A percentile compares a stretch with the other conserved stretches of the same genome.
phyloP scores from a whole-genome alignment of 225 moss, liverwort and hornwort genomes.

The Marchantia paleacea region DNA sequence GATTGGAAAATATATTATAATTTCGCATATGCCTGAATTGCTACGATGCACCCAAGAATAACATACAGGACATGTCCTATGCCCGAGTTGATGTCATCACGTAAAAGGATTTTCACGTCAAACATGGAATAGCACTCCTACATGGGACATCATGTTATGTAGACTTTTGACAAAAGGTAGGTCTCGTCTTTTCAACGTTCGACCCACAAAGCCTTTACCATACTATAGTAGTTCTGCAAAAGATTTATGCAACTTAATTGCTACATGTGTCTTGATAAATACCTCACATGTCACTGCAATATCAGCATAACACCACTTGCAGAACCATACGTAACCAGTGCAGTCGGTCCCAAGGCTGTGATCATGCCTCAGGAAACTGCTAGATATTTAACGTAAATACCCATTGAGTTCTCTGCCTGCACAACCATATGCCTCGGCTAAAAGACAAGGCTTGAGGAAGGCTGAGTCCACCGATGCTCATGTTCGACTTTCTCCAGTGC shows the following conservation, averaged over 20 bases:
- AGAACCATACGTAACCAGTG: neutral
- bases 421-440: neutral
- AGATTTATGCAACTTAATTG: neutral
- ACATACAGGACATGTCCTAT: neutral
- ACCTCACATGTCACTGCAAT: neutral
- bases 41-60: neutral
- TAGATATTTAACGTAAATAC: neutral
- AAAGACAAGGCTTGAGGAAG: neutral
- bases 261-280: neutral
- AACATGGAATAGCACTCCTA: neutral
- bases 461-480: slow-evolving; percentile 1
- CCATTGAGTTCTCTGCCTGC: slow-evolving; percentile 12
- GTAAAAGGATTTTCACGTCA: neutral
- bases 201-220: neutral
- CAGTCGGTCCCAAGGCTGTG: neutral
- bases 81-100: neutral
- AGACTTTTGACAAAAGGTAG: neutral
- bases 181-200: neutral
- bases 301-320: neutral
- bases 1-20: no score
- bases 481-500: slow-evolving; percentile 11
- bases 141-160: neutral
- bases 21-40: neutral
- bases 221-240: neutral
- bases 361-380: neutral